Base-by-base conservation (phyloP, 2,329 filamentous ascomycete genomes). In the Raffaelea arxii region DNA sequence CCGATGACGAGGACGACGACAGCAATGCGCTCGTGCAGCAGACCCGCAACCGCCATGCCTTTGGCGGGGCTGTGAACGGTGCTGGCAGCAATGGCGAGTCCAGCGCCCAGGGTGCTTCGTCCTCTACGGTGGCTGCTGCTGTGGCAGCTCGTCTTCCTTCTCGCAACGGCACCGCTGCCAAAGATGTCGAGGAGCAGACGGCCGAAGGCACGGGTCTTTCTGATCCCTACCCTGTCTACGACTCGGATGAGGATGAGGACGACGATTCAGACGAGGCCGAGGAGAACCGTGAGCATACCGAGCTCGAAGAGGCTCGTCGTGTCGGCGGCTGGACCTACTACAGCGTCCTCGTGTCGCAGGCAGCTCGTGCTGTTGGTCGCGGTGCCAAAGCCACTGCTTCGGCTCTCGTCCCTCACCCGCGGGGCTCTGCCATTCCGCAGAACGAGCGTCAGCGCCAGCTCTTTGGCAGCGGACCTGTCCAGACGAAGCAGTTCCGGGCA, bases 181-280 rank as follows among this genome's bases (percentile, higher is more conserved):
- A 57, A 5, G 91, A 97, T 59, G 72, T 90, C 24, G 91, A 97
- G 66, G 89, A 89, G 54, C 88, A 92, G 53, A 83, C 91, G 22
- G 76, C 76, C 3, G 79, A 80, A 46, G 72, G 74, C 1, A 65
- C 78, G 9, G 63, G 69, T 3, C 66, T 70, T 6, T 73, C 81
- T 44, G 82, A 88, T 22, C 85, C 89, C 53, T 94, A 86, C 56
- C 84, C 85, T 2, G 70, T 96, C 14, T 98, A 98, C 64, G 92
- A 98, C 59, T 95, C 89, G 0, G n/a, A n/a, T n/a, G 84, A 89
- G 41, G 84, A 90, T 43, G 87, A 94, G 49, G 84, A 85, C 4
- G 80, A 88, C 44, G n/a, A n/a, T n/a, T n/a, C n/a, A n/a, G 80
- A 84, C 35, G 49, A 48, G 23, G 25, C 32, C 22, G 46, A 39